Evolutionary conservation across 2,329 filamentous ascomycete species (phyloP), one percentile per base, ranked within the genome.

Genomic region (Fusarium lateritium): DNA sequence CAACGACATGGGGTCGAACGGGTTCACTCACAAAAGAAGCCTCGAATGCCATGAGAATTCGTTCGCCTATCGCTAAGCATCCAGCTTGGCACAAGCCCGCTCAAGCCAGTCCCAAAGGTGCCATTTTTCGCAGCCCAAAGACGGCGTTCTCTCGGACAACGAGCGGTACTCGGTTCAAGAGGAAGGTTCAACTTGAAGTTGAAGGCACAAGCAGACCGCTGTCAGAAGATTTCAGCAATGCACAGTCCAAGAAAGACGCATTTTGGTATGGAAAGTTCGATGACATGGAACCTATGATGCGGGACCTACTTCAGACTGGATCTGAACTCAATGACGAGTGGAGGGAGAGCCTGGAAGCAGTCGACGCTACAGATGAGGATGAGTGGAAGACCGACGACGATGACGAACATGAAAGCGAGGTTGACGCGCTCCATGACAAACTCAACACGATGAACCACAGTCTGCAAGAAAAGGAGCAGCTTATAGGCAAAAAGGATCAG

Each of bases 321-420:
- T 13, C n/a, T 6, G 15, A 59, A 11, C 42, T 70, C 33, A 42
- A 31, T 5, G 9, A 33, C 17, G 56, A 67, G 42, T 67, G 36
- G n/a, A 19, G 31, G 21, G n/a, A 42, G 13, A 11, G 7, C 3
- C 24, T 33, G 4, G 10, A 2, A 31, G 17, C 26, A 9, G 10
- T 19, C 17, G 44, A 53, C 26, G n/a, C 10, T n/a, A 6, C 39
- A 13, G 55, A 59, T n/a, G 22, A 28, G 13, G 50, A 56, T 34
- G 42, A 36, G 8, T 46, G 45, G 56, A 34, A 56, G 8, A 53
- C n/a, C 13, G 52, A 58, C 7, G 34, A 42, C 9, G 38, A 33
- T 8, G 19, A 38, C 9, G 49, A n/a, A 13, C 28, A 13, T 31
- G 28, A 31, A 31, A 10, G 28, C 28, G 28, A 31, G 22, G 7